Conservation (phyloP, 345 rosid genomes). For the Citrus trifoliata region DNA sequence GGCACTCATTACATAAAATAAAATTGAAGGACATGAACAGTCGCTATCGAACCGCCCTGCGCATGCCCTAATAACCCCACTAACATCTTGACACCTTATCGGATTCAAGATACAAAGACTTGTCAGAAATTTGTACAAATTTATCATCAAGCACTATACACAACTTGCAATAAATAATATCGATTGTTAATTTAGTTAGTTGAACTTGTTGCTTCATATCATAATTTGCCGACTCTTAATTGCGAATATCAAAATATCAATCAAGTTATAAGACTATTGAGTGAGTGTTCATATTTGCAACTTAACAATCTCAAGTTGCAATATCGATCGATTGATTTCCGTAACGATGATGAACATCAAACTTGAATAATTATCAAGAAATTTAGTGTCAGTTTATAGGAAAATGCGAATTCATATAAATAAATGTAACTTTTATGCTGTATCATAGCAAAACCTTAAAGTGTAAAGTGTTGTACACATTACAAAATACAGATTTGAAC, state of each 20-base stretch:
- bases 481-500: no score
- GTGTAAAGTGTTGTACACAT: no score
- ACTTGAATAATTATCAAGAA: not conserved
- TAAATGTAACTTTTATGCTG: no score
- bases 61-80: not conserved
- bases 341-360: not conserved
- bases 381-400: no score
- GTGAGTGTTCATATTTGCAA: not conserved
- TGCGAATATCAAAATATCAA: not conserved
- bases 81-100: not conserved
- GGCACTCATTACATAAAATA: not conserved
- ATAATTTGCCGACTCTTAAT: not conserved
- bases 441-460: no score
- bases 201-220: not conserved
- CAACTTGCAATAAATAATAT: not conserved
- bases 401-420: no score
- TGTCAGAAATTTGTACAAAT: not conserved
- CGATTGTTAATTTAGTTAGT: not conserved
- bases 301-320: not conserved
- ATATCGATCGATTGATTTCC: not conserved
- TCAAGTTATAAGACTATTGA: not conserved
- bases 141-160: not conserved
- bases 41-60: not conserved
- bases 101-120: not conserved
- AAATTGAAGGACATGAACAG: not conserved